phyloP scores from a whole-genome alignment of 176 grass and related monocot genomes.

The Elaeis guineensis region DNA sequence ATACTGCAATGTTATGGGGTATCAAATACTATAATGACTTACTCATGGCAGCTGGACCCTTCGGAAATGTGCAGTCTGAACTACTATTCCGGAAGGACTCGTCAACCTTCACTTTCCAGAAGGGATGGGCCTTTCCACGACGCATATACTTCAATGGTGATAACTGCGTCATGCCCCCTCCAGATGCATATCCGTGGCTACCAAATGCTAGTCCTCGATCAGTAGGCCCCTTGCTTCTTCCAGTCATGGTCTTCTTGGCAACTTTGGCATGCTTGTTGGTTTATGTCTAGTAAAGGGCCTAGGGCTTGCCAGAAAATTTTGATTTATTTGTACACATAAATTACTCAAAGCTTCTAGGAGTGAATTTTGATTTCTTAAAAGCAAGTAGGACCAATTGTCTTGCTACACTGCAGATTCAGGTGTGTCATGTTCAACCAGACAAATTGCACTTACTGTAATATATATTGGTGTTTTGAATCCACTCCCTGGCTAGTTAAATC shows the following conservation, averaged over 20 bases:
- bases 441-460: not conserved
- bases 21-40: conserved; percentile 21
- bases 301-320: conserved; percentile 5
- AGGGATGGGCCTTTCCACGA: conserved; percentile 17
- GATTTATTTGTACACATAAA: too few species aligned
- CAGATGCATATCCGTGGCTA: conserved; percentile 20
- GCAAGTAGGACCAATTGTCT: not conserved
- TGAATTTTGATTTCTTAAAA: too few species aligned
- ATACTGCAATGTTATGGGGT: conserved; percentile 20
- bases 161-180: conserved; percentile 19
- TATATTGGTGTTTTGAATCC: not conserved
- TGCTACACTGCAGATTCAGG: conserved; percentile 7
- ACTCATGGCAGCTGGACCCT: conserved; percentile 3
- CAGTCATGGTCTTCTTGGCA: conserved; percentile 3
- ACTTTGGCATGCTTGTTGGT: conserved; percentile 1
- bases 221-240: not conserved
- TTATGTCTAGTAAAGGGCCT: not conserved
- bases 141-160: conserved; percentile 16
- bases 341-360: too few species aligned
- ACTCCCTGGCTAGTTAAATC: not conserved
- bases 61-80: conserved; percentile 14
- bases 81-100: conserved; percentile 14
- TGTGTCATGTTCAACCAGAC: conserved; percentile 11
- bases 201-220: conserved; percentile 3
- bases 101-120: conserved; percentile 12